phyloP scores from a whole-genome alignment of 2,329 filamentous ascomycete genomes.

The Apiospora aurea region DNA sequence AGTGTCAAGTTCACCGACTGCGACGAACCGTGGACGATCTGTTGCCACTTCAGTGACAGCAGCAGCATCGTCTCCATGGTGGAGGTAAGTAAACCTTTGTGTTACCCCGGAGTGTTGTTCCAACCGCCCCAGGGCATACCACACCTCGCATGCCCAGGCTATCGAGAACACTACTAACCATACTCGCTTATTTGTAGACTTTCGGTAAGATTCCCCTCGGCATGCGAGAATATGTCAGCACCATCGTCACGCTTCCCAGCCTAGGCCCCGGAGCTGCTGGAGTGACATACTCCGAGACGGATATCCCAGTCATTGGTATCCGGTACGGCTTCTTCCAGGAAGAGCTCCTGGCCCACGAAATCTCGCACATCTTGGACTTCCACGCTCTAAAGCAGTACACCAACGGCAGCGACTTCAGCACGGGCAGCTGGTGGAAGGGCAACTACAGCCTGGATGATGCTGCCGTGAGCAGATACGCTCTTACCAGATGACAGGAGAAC shows the following conservation, averaged over 20 bases:
- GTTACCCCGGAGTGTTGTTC: background rate
- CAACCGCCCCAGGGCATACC: no score
- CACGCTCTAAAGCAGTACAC: background rate
- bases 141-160: background rate
- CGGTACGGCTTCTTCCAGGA: background rate
- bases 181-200: background rate
- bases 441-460: background rate
- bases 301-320: background rate
- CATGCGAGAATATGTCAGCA: background rate
- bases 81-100: background rate
- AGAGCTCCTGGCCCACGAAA: background rate
- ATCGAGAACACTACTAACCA: background rate
- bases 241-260: background rate
- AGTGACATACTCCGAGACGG: background rate
- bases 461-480: background rate
- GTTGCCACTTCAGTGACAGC: background rate
- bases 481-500: background rate
- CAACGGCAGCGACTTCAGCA: background rate
- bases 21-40: background rate
- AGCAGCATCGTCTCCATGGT: background rate
- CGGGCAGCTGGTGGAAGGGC: background rate
- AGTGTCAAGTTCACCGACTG: background rate
- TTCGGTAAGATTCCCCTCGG: background rate
- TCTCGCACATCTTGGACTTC: background rate
- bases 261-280: background rate